phyloP scores from a whole-genome alignment of 345 rosid genomes.

The Geranium rotundifolium region DNA sequence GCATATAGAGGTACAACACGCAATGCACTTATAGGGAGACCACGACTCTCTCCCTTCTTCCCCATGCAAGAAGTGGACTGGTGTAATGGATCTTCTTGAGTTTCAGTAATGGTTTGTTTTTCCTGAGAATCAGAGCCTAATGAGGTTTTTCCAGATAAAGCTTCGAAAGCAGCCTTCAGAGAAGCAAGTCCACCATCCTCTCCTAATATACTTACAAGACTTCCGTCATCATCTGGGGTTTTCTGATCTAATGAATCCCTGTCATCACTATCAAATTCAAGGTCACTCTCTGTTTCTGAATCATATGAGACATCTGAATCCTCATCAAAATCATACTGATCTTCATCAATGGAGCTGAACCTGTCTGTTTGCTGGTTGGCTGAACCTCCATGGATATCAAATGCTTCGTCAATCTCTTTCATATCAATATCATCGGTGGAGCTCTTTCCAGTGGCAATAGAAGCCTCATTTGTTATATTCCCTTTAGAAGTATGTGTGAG shows the following conservation, averaged over 20 bases:
- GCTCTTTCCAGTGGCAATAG: constrained; percentile 21
- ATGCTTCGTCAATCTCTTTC: constrained; percentile 76
- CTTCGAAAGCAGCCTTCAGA: constrained; percentile 65
- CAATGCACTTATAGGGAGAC: constrained; percentile 20
- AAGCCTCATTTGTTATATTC: constrained; percentile 18
- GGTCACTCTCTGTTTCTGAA: constrained; percentile 58
- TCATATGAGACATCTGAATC: constrained; percentile 37
- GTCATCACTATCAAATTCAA: constrained; percentile 36
- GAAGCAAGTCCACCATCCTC: constrained; percentile 41
- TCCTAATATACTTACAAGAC: constrained; percentile 19
- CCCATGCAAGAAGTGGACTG: constrained; percentile 8
- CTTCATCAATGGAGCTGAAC: constrained; percentile 45
- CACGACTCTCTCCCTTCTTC: constrained; percentile 20
- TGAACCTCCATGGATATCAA: constrained; percentile 27
- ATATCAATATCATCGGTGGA: constrained; percentile 38
- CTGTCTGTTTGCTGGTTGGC: constrained; percentile 32
- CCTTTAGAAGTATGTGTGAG: constrained; percentile 15
- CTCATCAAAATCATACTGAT: constrained; percentile 31
- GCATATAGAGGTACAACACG: constrained; percentile 83
- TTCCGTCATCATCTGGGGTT: constrained; percentile 18
- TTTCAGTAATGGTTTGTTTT: constrained; percentile 4
- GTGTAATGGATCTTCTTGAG: constrained; percentile 16
- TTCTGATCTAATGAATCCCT: constrained; percentile 16
- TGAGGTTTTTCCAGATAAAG: constrained; percentile 34
- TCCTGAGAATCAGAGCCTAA: constrained; percentile 15